Percentiles rank a stretch among this genome's conserved stretches.
These are phyloP conservation scores for Pyropia haitanensis DNA, from an alignment of 23 red algal species.

Conservation along the genomic window DNA sequence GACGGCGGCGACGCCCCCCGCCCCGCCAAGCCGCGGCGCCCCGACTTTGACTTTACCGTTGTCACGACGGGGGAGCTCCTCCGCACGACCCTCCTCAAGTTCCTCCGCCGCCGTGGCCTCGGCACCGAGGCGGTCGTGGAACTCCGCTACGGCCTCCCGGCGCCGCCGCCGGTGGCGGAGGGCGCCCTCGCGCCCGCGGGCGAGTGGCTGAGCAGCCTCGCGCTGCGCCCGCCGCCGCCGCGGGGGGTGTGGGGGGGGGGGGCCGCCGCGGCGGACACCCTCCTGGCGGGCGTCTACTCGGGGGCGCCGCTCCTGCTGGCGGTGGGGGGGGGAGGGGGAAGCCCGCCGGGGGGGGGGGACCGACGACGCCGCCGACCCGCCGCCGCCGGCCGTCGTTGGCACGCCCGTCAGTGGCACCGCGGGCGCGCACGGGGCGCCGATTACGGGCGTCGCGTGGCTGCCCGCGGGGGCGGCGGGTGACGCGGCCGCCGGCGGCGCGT, in stretches of 20 bases:
- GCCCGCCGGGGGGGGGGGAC: background rate
- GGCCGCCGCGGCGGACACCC: background rate
- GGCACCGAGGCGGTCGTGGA: constrained; percentile 21
- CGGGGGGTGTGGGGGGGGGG: background rate
- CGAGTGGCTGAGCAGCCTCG: constrained; percentile 32
- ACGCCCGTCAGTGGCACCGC: no score
- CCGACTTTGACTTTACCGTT: constrained; percentile 43
- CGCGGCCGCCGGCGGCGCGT: constrained; percentile 1
- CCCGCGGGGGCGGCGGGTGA: no score
- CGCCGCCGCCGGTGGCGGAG: constrained; percentile 14
- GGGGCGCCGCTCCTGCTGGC: constrained; percentile 12
- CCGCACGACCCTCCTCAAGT: constrained; percentile 58
- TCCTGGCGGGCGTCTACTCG: constrained; percentile 30
- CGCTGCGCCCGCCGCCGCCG: background rate
- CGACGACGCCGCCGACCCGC: constrained; percentile 7
- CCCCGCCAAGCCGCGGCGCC: background rate
- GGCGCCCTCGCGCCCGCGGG: constrained; percentile 2
- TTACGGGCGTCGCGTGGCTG: constrained; percentile 53
- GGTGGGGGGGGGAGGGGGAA: constrained; percentile 1
- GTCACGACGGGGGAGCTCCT: constrained; percentile 16
- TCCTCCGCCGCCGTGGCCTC: constrained; percentile 26
- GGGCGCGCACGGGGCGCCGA: constrained; percentile 17
- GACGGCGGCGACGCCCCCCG: no score
- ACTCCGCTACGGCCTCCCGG: constrained; percentile 43
- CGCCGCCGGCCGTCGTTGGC: no score